Conservation (phyloP, 805 yeast genomes). For the Saturnispora kantuleensis region DNA sequence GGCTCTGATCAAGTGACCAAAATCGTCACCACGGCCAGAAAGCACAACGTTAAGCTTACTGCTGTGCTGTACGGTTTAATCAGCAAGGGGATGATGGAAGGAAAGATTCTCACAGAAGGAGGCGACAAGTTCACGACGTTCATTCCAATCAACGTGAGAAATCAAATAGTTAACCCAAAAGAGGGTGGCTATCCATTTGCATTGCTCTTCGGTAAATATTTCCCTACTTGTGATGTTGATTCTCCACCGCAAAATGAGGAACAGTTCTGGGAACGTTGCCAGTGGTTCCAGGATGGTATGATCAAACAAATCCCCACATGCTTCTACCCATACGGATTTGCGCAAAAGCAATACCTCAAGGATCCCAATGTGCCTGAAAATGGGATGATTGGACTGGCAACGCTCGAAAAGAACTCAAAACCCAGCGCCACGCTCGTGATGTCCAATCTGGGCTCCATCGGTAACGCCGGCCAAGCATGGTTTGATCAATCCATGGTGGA, state of each 20-base stretch:
- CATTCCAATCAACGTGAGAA: conserved; percentile 10
- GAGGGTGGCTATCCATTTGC: conserved; percentile 8
- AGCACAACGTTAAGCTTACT: conserved; percentile 8
- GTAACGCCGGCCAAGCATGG: neutral
- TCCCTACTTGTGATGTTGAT: neutral
- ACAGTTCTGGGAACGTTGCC: conserved; percentile 3
- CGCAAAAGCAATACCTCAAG: neutral
- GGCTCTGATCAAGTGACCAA: neutral
- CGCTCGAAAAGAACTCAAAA: conserved; percentile 1
- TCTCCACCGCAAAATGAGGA: neutral
- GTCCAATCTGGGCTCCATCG: conserved; percentile 9
- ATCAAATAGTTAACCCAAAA: neutral
- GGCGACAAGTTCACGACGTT: conserved; percentile 2
- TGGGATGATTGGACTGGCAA: neutral
- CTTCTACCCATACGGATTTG: conserved; percentile 2
- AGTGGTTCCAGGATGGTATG: conserved; percentile 4
- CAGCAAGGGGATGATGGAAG: conserved; percentile 1
- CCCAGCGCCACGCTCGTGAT: conserved; percentile 8
- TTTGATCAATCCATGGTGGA: conserved; percentile 13
- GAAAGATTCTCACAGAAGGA: neutral
- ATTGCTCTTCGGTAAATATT: conserved; percentile 7
- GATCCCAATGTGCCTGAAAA: neutral
- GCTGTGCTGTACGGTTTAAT: conserved; percentile 7
- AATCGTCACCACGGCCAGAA: neutral
- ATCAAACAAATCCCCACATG: neutral